Evolutionary conservation across 805 yeast species (phyloP).

Genomic region (Candida xyloterini): DNA sequence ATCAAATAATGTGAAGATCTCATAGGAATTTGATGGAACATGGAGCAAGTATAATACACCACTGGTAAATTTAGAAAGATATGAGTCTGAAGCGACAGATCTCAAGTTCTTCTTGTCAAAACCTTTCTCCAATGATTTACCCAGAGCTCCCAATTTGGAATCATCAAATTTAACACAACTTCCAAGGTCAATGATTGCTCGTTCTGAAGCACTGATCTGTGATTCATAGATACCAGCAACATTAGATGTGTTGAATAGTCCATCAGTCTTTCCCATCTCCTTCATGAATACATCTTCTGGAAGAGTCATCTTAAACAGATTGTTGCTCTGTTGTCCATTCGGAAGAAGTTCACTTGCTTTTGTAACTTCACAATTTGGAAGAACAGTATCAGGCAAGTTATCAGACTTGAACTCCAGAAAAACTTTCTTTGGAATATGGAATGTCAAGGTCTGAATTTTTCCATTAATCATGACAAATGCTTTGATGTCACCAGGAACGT

Average conservation of each 20-base stretch:
- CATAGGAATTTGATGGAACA: conserved; percentile 68
- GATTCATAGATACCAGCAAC: conserved; percentile 76
- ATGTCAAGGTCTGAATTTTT: conserved; percentile 67
- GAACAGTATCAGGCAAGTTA: conserved; percentile 26
- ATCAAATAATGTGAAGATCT: conserved; percentile 64
- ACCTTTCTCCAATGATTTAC: conserved; percentile 82
- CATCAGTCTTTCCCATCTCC: conserved; percentile 54
- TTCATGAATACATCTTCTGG: conserved; percentile 59
- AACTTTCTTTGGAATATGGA: conserved; percentile 72
- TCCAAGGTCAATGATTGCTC: conserved; percentile 81
- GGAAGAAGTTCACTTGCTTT: conserved; percentile 65
- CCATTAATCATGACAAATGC: conserved; percentile 69
- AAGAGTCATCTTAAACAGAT: conserved; percentile 63
- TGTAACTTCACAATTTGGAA: conserved; percentile 54
- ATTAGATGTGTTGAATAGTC: conserved; percentile 59
- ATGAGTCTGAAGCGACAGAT: conserved; percentile 45
- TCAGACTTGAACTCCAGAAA: conserved; percentile 63
- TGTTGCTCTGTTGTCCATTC: conserved; percentile 52
- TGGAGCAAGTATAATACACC: conserved; percentile 67
- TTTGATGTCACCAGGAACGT: conserved; percentile 69
- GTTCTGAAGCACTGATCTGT: conserved; percentile 59
- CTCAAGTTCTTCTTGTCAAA: conserved; percentile 62
- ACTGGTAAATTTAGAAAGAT: conserved; percentile 53
- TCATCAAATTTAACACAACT: conserved; percentile 67
- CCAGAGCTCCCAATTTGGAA: conserved; percentile 73